Percentiles rank a stretch among this genome's conserved stretches.
Evolutionary conservation across 2,329 filamentous ascomycete genomes (phyloP).

Genomic region (Chalaropsis ovoidea): DNA sequence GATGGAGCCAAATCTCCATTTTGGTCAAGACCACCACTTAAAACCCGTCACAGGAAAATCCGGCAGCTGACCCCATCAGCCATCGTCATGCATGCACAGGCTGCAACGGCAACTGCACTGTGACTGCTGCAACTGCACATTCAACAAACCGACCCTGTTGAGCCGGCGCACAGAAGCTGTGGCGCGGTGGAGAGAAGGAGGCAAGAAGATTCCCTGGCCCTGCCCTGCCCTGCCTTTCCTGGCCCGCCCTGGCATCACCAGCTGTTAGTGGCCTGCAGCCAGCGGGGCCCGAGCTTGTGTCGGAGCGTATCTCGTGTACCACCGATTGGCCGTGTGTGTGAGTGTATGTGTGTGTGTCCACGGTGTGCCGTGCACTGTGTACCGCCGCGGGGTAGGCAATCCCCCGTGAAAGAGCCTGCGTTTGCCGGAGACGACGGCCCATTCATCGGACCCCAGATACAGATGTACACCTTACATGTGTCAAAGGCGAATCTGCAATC

Average conservation of each 20-base stretch:
- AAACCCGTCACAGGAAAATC: neutral
- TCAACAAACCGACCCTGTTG: neutral
- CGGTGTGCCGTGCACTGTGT: neutral
- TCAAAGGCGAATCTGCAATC: slow-evolving; percentile 12
- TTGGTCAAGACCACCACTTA: neutral
- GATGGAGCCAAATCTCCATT: slow-evolving; percentile 13
- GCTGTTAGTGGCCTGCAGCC: neutral
- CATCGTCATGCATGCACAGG: neutral
- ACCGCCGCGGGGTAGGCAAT: neutral
- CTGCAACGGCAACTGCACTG: neutral
- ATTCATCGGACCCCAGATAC: neutral
- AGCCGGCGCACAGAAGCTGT: neutral
- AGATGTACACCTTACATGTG: slow-evolving; percentile 1
- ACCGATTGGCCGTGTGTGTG: neutral
- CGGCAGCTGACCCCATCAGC: neutral
- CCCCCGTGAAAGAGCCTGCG: neutral
- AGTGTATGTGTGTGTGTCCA: no score
- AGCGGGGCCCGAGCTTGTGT: neutral
- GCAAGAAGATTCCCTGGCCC: neutral
- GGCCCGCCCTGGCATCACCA: neutral
- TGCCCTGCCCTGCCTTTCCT: neutral
- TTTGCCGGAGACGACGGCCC: no score
- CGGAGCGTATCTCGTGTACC: neutral
- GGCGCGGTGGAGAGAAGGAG: neutral
- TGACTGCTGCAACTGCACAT: neutral